Base-by-base conservation (phyloP, 768 basidiomycete species). In the Termitomyces heimii region DNA sequence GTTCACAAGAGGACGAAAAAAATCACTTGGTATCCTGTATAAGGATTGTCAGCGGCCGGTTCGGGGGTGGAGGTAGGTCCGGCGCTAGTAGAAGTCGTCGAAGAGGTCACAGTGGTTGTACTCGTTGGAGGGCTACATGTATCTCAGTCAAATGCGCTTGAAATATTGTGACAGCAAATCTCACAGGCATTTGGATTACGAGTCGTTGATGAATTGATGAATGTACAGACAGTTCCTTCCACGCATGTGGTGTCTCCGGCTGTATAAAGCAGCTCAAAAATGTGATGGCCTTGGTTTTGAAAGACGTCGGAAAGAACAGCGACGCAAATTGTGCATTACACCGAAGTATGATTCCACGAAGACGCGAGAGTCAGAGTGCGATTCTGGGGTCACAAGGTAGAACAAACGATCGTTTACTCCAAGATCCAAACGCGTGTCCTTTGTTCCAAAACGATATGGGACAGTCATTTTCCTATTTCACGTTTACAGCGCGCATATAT, bases 1-100 rank as follows among this genome's bases (percentile, higher is more conserved):
- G 22, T 31, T 34, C 26, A 40, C 56, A 50, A 57, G 45, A n/a
- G 2, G 35, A 22, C 29, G n/a, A 16, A 22, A 34, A 22, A 12
- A 43, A 64, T 54, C 60, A 81, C 80, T 52, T 68, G 67, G 63
- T 77, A 79, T 45, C 82, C 82, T n/a, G 66, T 67, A 69, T 71
- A 85, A 6, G 84, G 83, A 69, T 83, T 83, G 34, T 75, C 79
- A 14, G 81, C 72, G 53, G 66, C 44, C 3, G 46, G 22, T 1
- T 34, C 54, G 14, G 51, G 24, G 1, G 50, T 45, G 26, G 56
- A 37, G 20, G n/a, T 55, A 31, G 32, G 49, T 22, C 32, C 34
- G 1, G 20, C 26, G 22, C 14, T 24, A 24, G 67, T 56, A 4
- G 51, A 6, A 2, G 43, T 44, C 3, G 44, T 6, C 6, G 62